Evolutionary conservation across 1,284 basidiomycete species (phyloP).

Genomic region (Irpex lacteus): DNA sequence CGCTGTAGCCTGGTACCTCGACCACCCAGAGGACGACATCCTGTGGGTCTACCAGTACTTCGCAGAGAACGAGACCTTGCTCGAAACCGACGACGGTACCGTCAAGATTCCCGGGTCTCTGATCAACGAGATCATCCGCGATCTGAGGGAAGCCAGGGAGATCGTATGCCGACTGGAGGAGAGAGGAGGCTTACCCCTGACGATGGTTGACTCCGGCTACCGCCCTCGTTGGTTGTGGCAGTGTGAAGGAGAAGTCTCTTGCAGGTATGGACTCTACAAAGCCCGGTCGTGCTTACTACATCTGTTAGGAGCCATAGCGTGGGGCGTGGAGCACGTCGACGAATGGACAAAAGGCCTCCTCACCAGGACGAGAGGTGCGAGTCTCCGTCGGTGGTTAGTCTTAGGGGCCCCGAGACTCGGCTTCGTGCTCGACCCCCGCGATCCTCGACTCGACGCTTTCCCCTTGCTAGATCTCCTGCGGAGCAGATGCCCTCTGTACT

Average conservation of each 20-base stretch:
- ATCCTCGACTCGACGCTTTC: neutral
- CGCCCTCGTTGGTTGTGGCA: neutral
- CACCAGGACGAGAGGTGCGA: neutral
- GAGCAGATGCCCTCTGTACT: neutral
- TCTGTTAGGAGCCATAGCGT: neutral
- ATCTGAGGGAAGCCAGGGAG: too few species aligned
- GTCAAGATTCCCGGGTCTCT: too few species aligned
- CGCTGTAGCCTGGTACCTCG: too few species aligned
- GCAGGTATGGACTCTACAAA: neutral
- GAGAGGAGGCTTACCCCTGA: neutral
- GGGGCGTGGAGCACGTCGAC: neutral
- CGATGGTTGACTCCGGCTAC: neutral
- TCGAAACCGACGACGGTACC: too few species aligned
- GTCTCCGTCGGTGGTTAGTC: neutral
- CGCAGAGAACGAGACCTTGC: too few species aligned
- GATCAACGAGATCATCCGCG: too few species aligned
- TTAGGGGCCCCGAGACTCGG: neutral
- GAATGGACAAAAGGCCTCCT: neutral
- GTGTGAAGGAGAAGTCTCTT: neutral
- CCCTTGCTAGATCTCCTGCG: neutral
- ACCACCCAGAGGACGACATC: too few species aligned
- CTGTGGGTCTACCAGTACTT: too few species aligned
- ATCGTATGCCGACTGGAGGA: too few species aligned
- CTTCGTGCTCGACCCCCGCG: neutral
- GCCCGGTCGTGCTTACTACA: neutral